These are phyloP conservation scores for Vitis hybrid DNA, from an alignment of 177 flowering plant species.

Conservation along the genomic window DNA sequence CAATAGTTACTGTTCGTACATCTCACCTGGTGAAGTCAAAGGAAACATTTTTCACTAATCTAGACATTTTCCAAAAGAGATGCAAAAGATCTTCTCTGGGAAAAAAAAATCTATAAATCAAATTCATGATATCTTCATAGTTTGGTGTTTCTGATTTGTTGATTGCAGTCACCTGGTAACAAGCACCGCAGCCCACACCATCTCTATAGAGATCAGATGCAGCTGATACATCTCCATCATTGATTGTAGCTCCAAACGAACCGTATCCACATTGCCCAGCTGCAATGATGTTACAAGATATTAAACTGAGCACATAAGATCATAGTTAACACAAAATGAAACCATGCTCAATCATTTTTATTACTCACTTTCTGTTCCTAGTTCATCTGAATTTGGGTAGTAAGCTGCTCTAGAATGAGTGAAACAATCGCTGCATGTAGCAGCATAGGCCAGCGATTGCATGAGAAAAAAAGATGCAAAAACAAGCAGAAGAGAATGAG, in stretches of 20 bases:
- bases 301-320: neutral
- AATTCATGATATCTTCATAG: neutral
- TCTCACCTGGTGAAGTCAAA: conserved; percentile 49
- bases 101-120: too few species aligned
- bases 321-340: too few species aligned
- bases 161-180: conserved; percentile 63
- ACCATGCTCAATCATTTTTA: too few species aligned
- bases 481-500: conserved; percentile 19
- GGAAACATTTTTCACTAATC: neutral
- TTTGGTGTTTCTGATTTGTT: neutral
- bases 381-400: conserved; percentile 68
- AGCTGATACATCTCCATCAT: conserved; percentile 90
- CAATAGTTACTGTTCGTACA: conserved; percentile 66
- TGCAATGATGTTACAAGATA: conserved; percentile 21
- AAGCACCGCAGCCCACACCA: conserved; percentile 90
- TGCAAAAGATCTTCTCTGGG: too few species aligned
- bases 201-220: conserved; percentile 70
- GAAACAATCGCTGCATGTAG: conserved; percentile 58
- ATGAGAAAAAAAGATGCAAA: conserved; percentile 28
- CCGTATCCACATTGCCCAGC: conserved; percentile 84
- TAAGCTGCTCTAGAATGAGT: conserved; percentile 66
- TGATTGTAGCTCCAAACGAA: conserved; percentile 73
- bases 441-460: conserved; percentile 32
- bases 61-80: neutral
- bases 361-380: conserved; percentile 69